These are phyloP conservation scores for Fusarium kyushuense DNA, from an alignment of 2,329 filamentous ascomycete species.

Conservation along the genomic window DNA sequence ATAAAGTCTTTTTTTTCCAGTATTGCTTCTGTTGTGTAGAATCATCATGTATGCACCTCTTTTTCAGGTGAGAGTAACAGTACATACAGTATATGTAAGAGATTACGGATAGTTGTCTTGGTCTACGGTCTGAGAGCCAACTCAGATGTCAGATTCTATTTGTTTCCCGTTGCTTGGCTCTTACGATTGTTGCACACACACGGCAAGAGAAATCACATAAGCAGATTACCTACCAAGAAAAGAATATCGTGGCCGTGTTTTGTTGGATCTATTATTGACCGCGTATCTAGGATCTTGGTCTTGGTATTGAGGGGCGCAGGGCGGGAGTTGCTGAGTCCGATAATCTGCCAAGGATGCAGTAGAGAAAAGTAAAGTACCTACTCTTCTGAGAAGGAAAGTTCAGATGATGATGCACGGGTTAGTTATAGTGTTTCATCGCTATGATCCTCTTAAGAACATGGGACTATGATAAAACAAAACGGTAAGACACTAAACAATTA, in stretches of 20 bases:
- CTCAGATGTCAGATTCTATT: constrained; percentile 12
- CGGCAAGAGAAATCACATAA: neutral
- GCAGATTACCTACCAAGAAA: no score
- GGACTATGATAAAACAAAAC: constrained; percentile 14
- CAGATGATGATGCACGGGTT: constrained; percentile 10
- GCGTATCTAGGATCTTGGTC: constrained; percentile 16
- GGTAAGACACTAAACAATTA: constrained; percentile 10
- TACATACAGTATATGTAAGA: constrained; percentile 4
- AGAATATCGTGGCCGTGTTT: constrained; percentile 20
- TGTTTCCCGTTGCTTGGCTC: constrained; percentile 10
- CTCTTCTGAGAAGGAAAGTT: constrained; percentile 10
- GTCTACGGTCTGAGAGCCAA: neutral
- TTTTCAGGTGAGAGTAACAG: constrained; percentile 16
- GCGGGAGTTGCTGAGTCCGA: constrained; percentile 17
- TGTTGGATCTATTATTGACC: constrained; percentile 10
- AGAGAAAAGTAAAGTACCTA: neutral
- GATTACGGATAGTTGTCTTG: neutral
- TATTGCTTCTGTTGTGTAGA: constrained; percentile 4
- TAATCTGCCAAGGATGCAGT: constrained; percentile 24
- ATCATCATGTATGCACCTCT: neutral
- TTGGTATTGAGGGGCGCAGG: constrained; percentile 20
- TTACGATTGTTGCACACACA: neutral
- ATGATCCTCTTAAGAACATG: constrained; percentile 16
- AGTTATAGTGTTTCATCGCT: constrained; percentile 14
- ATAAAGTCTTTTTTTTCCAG: constrained; percentile 4